Conservation (phyloP, 1,284 basidiomycete genomes). For the Cryptococcus depauperatus region DNA sequence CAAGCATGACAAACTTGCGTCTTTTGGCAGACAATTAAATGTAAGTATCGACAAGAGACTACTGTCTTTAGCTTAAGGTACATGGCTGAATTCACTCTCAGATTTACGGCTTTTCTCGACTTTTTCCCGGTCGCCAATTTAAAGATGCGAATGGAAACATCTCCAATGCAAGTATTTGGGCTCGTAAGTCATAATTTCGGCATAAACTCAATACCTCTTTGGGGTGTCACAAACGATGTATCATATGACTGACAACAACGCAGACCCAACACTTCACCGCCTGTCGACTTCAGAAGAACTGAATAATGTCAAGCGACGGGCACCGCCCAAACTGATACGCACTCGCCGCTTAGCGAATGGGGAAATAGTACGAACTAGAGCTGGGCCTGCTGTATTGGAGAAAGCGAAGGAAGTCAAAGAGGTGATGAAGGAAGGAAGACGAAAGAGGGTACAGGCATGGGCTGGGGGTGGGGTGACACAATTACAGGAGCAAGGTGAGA, state of each 20-base stretch:
- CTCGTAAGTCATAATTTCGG: conserved; percentile 22
- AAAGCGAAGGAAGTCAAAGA: conserved; percentile 27
- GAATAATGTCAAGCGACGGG: conserved; percentile 31
- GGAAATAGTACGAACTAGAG: conserved; percentile 26
- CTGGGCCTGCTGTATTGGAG: conserved; percentile 30
- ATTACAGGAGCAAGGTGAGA: background rate
- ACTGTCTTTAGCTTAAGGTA: background rate
- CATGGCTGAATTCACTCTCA: conserved; percentile 3
- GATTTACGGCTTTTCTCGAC: conserved; percentile 39
- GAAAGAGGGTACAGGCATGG: background rate
- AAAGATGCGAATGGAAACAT: conserved; percentile 36
- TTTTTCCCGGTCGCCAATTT: conserved; percentile 38
- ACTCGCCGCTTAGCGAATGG: conserved; percentile 35
- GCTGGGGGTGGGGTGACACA: background rate
- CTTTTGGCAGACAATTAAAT: conserved; percentile 38
- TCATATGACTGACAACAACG: background rate
- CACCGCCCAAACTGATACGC: conserved; percentile 38
- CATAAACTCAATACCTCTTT: no score
- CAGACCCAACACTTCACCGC: conserved; percentile 35
- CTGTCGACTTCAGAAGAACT: conserved; percentile 28
- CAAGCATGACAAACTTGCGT: conserved; percentile 40
- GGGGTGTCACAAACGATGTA: background rate
- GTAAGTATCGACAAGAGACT: conserved; percentile 12
- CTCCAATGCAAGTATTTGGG: conserved; percentile 39
- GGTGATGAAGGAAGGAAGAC: conserved; percentile 17